Percentiles rank a stretch among this genome's conserved stretches.
Evolutionary conservation across 176 grass and related monocot genomes (phyloP).

Genomic region (Saccharum officinarum): DNA sequence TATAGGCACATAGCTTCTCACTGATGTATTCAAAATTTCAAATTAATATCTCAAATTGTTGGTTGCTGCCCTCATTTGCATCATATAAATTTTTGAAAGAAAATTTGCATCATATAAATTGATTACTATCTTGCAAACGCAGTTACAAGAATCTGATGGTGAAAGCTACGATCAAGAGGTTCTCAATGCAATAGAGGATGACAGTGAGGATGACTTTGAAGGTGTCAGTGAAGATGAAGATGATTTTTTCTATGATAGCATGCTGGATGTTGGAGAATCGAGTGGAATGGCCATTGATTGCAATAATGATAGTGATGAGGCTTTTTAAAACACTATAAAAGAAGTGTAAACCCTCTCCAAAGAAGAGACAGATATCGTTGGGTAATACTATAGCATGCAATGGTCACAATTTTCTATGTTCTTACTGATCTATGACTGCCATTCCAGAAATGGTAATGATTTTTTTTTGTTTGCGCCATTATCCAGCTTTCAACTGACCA

Average conservation of each 20-base stretch:
- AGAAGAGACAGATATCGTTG: not conserved
- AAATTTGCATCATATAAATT: not conserved
- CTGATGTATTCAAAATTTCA: not conserved
- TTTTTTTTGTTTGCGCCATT: not conserved
- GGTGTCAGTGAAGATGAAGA: conserved; percentile 21
- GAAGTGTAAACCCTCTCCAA: not conserved
- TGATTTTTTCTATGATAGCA: conserved; percentile 11
- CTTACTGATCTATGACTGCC: not conserved
- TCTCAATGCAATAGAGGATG: not conserved
- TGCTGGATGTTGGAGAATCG: not conserved
- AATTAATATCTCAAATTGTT: not conserved
- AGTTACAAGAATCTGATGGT: conserved; percentile 12
- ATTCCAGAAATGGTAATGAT: not conserved
- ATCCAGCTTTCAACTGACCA: not conserved
- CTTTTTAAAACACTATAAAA: not conserved
- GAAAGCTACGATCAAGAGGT: conserved; percentile 9
- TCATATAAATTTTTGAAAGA: not conserved
- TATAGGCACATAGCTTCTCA: not conserved
- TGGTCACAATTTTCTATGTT: not conserved
- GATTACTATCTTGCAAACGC: not conserved
- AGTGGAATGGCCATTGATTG: not conserved
- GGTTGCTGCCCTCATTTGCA: not conserved
- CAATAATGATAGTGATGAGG: not conserved
- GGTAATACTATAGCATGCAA: not conserved
- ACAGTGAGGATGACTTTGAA: conserved; percentile 4